These are phyloP conservation scores for Tillandsia fasciculata DNA, from an alignment of 176 grass and related monocot species.

Conservation along the genomic window DNA sequence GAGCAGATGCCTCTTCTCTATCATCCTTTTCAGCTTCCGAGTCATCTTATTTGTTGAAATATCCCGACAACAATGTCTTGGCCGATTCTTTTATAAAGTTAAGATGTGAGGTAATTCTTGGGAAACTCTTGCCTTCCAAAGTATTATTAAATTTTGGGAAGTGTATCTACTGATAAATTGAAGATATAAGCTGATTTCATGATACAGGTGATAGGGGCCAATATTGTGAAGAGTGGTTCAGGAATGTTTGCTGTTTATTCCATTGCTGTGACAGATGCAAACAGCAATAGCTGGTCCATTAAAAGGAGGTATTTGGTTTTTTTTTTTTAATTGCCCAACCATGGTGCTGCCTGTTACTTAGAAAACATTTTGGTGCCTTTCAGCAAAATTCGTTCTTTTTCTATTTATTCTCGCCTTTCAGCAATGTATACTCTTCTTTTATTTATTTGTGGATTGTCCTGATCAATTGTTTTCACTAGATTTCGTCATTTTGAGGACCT, in stretches of 20 bases:
- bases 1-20: constrained; percentile 53
- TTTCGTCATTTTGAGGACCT: constrained; percentile 99
- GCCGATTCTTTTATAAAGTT: constrained; percentile 89
- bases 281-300: constrained; percentile 87
- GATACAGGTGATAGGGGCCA: constrained; percentile 78
- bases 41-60: constrained; percentile 57
- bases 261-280: constrained; percentile 76
- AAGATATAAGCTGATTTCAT: neutral
- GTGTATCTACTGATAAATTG: too few species aligned
- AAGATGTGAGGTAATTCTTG: constrained; percentile 76
- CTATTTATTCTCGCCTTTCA: too few species aligned
- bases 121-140: constrained; percentile 13
- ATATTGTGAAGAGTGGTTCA: constrained; percentile 96
- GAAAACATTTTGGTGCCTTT: neutral
- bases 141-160: constrained; percentile 19
- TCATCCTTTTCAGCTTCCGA: constrained; percentile 42
- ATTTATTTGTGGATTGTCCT: neutral
- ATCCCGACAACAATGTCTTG: constrained; percentile 55
- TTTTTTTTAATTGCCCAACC: too few species aligned
- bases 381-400: neutral
- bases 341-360: too few species aligned
- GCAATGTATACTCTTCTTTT: neutral
- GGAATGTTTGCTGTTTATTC: constrained; percentile 98
- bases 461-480: constrained; percentile 34
- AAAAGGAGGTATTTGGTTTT: constrained; percentile 63